These are phyloP conservation scores for Fusarium graminum DNA, from an alignment of 2,329 filamentous ascomycete species.

Conservation along the genomic window DNA sequence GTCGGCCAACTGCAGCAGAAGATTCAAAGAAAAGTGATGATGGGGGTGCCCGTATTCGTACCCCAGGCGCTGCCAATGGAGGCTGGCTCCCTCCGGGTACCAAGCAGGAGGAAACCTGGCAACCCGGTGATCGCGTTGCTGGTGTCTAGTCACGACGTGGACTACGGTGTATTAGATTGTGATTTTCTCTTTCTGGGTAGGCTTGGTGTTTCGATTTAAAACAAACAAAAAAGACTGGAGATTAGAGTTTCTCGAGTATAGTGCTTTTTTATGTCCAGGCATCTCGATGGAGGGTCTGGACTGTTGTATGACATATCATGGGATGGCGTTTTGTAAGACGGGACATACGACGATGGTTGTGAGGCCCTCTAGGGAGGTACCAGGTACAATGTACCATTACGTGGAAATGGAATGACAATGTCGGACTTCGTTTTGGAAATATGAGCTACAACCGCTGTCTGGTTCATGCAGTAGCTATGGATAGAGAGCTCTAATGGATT, in stretches of 20 bases:
- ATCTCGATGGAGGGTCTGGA: conserved; percentile 32
- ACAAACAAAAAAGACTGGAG: conserved; percentile 18
- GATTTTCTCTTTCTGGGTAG: conserved; percentile 2
- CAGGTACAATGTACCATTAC: conserved; percentile 43
- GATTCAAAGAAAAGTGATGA: conserved; percentile 72
- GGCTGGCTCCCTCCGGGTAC: conserved; percentile 84
- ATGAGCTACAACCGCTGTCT: conserved; percentile 25
- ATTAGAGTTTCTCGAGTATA: conserved; percentile 20
- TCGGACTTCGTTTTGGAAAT: conserved; percentile 36
- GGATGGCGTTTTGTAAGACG: conserved; percentile 37
- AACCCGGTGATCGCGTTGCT: conserved; percentile 53
- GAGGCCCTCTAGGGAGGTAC: conserved; percentile 11
- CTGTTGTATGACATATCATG: conserved; percentile 40
- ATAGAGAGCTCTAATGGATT: neutral
- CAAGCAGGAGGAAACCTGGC: conserved; percentile 88
- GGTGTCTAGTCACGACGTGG: conserved; percentile 38
- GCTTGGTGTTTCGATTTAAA: conserved; percentile 20
- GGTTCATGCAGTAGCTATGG: conserved; percentile 22
- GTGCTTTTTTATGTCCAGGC: conserved; percentile 16
- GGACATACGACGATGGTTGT: conserved; percentile 13
- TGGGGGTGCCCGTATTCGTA: conserved; percentile 56
- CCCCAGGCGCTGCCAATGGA: conserved; percentile 55
- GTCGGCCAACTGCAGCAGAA: conserved; percentile 53
- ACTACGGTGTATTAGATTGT: conserved; percentile 4
- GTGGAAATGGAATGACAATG: conserved; percentile 41